These are phyloP conservation scores for Kodamaea hsintzibuensis DNA, from an alignment of 805 yeast species.

Conservation along the genomic window DNA sequence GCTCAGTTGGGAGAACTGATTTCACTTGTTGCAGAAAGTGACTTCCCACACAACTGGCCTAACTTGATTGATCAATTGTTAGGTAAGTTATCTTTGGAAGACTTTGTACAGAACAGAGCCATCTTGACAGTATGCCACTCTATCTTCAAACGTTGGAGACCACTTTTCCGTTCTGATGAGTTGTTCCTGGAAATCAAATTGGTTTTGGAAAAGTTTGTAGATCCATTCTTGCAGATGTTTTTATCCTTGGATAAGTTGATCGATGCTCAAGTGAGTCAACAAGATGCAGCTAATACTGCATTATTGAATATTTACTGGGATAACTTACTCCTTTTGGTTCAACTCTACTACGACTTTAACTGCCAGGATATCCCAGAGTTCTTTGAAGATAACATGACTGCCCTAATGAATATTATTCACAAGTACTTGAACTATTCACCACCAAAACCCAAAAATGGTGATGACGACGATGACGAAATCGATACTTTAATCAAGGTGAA, in stretches of 20 bases:
- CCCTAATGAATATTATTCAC: conserved; percentile 79
- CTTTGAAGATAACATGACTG: conserved; percentile 83
- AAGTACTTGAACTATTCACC: conserved; percentile 70
- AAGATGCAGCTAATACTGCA: conserved; percentile 45
- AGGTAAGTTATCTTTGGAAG: conserved; percentile 59
- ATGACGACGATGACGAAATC: conserved; percentile 65
- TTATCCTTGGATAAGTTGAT: conserved; percentile 68
- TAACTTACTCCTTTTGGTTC: conserved; percentile 67
- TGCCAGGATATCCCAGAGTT: conserved; percentile 98
- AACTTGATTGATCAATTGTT: conserved; percentile 74
- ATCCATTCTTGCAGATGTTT: conserved; percentile 74
- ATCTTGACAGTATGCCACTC: conserved; percentile 92
- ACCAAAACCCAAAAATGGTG: conserved; percentile 43
- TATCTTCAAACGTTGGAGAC: conserved; percentile 96
- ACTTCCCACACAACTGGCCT: conserved; percentile 91
- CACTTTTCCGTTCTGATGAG: conserved; percentile 87
- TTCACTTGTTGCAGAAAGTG: conserved; percentile 90
- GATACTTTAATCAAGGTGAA: conserved; percentile 72
- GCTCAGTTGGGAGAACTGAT: conserved; percentile 95
- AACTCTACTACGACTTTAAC: conserved; percentile 88
- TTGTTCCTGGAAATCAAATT: conserved; percentile 82
- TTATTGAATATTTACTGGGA: conserved; percentile 61
- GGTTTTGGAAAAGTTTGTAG: conserved; percentile 80
- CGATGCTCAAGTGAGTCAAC: conserved; percentile 22
- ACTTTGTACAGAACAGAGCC: conserved; percentile 76